Base-by-base conservation (phyloP, 768 basidiomycete genomes). In the Pisolithus microcarpus region DNA sequence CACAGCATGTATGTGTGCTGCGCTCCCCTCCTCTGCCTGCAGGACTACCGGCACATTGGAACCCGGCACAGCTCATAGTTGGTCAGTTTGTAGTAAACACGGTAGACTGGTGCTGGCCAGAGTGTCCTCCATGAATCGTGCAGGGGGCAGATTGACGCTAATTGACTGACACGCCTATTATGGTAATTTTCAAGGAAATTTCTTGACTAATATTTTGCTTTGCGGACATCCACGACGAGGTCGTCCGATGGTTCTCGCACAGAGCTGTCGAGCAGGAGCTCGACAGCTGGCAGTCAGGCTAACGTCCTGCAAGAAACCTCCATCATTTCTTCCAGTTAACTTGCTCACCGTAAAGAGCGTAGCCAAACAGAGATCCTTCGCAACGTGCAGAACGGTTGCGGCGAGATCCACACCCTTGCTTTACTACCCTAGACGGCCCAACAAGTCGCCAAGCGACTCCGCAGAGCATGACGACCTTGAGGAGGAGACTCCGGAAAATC, bases 401-500 rank as follows among this genome's bases (percentile, higher is more conserved):
- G 66, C 66, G 2, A 65, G 60, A 23, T 65, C 66, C 21, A 69
- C 73, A 2, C 66, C 65, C 0, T 52, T 63, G 10, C 46, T 70
- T 8, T 52, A 52, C 19, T 50, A 65, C 31, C 73, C 72, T n/a
- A 69, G 73, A 34, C 70, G 73, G 73, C 43, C 68, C 36, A 72
- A 73, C 53, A 60, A 72, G 34, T 34, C 34, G 55, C 54, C 61
- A 37, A 58, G 56, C 28, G 62, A 64, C 45, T 56, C 59, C 26
- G 38, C 46, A 9, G 61, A 63, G 30, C 58, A 57, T 7, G 56
- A 58, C 9, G 63, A 66, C 34, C 34, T 34, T 18, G 62, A 64
- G 13, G 58, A 63, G 36, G 63, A 68, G 28, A 45, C 52, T 38
- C 38, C 54, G 23, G 70, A 67, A 46, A 55, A 58, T 16, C 50